phyloP scores from a whole-genome alignment of 306 rosid species.

The Phaseolus lunatus region DNA sequence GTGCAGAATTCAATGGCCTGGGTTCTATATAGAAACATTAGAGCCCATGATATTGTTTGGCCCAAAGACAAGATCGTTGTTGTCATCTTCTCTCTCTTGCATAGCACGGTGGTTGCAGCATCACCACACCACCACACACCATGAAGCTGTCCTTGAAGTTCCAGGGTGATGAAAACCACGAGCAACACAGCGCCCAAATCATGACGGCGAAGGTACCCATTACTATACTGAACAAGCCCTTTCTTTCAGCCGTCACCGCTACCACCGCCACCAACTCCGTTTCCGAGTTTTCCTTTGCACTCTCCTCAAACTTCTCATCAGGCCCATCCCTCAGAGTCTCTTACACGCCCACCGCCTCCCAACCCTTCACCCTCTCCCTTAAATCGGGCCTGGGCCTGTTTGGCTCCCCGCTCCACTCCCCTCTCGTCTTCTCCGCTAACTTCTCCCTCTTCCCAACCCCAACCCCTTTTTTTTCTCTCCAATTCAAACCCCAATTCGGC shows the following conservation, averaged over 20 bases:
- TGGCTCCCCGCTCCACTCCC: constrained; percentile 79
- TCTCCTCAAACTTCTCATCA: constrained; percentile 63
- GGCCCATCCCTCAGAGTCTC: constrained; percentile 69
- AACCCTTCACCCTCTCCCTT: constrained; percentile 75
- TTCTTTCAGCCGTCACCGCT: constrained; percentile 61
- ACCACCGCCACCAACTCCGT: constrained; percentile 49
- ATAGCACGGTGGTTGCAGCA: neutral
- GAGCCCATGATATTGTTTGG: too few species aligned
- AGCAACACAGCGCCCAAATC: constrained; percentile 40
- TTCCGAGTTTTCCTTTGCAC: constrained; percentile 74
- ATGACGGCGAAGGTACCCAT: constrained; percentile 77
- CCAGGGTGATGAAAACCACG: constrained; percentile 41
- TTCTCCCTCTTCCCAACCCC: constrained; percentile 64
- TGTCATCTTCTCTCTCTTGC: neutral
- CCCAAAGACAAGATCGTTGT: neutral
- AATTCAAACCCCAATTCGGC: constrained; percentile 79
- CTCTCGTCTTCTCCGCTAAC: constrained; percentile 74
- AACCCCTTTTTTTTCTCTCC: constrained; percentile 64
- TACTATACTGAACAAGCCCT: constrained; percentile 67
- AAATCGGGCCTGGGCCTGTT: constrained; percentile 84
- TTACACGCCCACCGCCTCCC: constrained; percentile 57
- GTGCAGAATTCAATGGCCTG: too few species aligned
- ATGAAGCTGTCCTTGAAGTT: constrained; percentile 82
- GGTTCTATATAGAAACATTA: too few species aligned
- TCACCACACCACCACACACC: neutral